Evolutionary conservation across 352 stramenopile genomes (phyloP), one percentile per base, ranked within the genome.

Genomic region (Pythium scleroteichum): DNA sequence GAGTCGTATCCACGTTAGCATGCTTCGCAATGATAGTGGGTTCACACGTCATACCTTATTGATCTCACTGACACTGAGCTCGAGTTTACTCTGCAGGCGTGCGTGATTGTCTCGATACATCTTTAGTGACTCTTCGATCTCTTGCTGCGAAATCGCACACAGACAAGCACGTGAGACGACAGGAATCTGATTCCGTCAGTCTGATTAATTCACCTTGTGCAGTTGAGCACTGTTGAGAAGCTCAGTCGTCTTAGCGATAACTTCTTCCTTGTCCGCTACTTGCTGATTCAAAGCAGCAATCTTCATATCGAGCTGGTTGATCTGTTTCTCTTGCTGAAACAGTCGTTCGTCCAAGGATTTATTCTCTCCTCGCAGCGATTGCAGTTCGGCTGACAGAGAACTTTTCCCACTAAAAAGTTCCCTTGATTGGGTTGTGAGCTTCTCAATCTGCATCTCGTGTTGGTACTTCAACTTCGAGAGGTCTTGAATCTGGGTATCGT

Each of bases 1-100:
- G 46, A 1, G 22, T 13, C 16, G 17, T 9, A 12, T 20, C 5
- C 13, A 33, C 26, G 29, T 35, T 35, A 35, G 5, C 5, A 35
- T 35, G 5, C 29, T 35, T 10, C 29, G 29, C 29, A 35, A 10
- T 10, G 1, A 27, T 46, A 3, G 3, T 32, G 20, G 38, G 0
- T 12, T 22, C 14, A 19, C 1, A 32, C 22, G 20, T 35, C 24
- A 19, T 40, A 94, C 85, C 84, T 96, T 96, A 64, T 96, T 96
- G 71, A 96, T 96, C 52, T 96, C 88, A 14, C 84, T 85, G 49
- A 96, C 93, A 57, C 87, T 96, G 22, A 95, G 45, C 53, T 96
- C 85, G 2, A 96, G 71, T 56, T 96, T 96, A 47, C 93, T 83
- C 62, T 96, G 85, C 16, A 96, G 69, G 0, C 73, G 85, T 26